Evolutionary conservation across 805 yeast species (phyloP).

Genomic region (Brettanomyces anomalus): DNA sequence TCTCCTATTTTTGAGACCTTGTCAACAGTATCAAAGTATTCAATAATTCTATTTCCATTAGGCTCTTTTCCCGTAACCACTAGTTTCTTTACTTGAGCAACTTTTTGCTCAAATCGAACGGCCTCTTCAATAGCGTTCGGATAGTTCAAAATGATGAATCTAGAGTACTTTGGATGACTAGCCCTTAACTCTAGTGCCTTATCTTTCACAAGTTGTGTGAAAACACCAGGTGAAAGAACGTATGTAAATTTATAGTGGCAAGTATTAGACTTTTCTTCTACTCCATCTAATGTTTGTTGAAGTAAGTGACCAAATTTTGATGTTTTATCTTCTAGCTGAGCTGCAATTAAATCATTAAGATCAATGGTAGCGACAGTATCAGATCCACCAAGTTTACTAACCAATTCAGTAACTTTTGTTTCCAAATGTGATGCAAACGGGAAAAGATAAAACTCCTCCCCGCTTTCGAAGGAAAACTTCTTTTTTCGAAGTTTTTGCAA

Average conservation of each 20-base stretch:
- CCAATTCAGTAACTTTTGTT: slow-evolving; percentile 8
- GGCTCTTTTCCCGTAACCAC: slow-evolving; percentile 22
- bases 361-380: slow-evolving; percentile 34
- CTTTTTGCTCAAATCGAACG: slow-evolving; percentile 63
- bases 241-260: slow-evolving; percentile 23
- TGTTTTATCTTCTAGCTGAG: slow-evolving; percentile 33
- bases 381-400: slow-evolving; percentile 10
- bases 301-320: slow-evolving; percentile 46
- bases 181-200: slow-evolving; percentile 17
- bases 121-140: slow-evolving; percentile 61
- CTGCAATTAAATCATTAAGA: slow-evolving; percentile 38
- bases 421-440: slow-evolving; percentile 17
- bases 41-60: slow-evolving; percentile 41
- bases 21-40: slow-evolving; percentile 59
- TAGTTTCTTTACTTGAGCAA: slow-evolving; percentile 39
- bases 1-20: slow-evolving; percentile 29
- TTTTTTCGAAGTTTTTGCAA: slow-evolving; percentile 25
- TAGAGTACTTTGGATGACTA: slow-evolving; percentile 29
- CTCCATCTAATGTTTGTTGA: slow-evolving; percentile 28
- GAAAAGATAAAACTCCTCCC: slow-evolving; percentile 21
- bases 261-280: slow-evolving; percentile 20
- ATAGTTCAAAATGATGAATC: slow-evolving; percentile 45
- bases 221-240: slow-evolving; percentile 32
- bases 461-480: slow-evolving; percentile 17
- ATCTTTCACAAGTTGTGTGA: slow-evolving; percentile 41